These are phyloP conservation scores for Penicillium mononematosum DNA, from an alignment of 495 filamentous ascomycete species.

Conservation along the genomic window DNA sequence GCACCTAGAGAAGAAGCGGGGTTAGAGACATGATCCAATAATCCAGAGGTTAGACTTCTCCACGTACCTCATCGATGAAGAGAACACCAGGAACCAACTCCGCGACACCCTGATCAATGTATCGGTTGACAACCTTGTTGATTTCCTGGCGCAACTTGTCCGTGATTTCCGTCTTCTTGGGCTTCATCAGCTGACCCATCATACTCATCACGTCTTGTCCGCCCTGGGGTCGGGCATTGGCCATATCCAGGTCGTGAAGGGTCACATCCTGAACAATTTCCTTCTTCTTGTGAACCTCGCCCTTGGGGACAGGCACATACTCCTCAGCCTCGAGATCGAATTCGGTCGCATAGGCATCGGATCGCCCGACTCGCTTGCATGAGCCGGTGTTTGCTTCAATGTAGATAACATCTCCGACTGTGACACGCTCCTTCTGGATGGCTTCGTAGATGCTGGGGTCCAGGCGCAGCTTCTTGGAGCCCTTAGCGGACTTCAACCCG, in stretches of 20 bases:
- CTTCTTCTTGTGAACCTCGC: constrained; percentile 99
- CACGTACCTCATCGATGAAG: constrained; percentile 92
- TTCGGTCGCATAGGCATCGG: constrained; percentile 94
- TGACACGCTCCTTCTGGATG: constrained; percentile 95
- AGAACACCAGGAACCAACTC: constrained; percentile 95
- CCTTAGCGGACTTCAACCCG: constrained; percentile 83
- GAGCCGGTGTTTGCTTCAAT: constrained; percentile 98
- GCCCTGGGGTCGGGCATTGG: constrained; percentile 89
- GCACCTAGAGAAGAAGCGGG: constrained; percentile 56
- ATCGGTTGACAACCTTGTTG: constrained; percentile 97
- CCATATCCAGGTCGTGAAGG: constrained; percentile 92
- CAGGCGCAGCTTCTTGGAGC: constrained; percentile 93
- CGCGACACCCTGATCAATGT: constrained; percentile 97
- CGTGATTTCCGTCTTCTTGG: constrained; percentile 97
- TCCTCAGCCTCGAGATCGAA: constrained; percentile 98
- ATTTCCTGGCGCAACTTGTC: constrained; percentile 94
- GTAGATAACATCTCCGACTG: constrained; percentile 95
- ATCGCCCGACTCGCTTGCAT: constrained; percentile 92
- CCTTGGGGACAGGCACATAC: constrained; percentile 97
- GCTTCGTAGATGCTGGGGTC: constrained; percentile 99
- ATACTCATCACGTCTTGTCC: constrained; percentile 99
- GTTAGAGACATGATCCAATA: constrained; percentile 4
- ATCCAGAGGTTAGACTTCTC: neutral
- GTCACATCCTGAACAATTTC: constrained; percentile 99
- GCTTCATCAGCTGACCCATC: constrained; percentile 99